Evolutionary conservation across 163 green algal genomes (phyloP), one percentile per base, ranked within the genome.

Genomic region (Scenedesmus sp.): DNA sequence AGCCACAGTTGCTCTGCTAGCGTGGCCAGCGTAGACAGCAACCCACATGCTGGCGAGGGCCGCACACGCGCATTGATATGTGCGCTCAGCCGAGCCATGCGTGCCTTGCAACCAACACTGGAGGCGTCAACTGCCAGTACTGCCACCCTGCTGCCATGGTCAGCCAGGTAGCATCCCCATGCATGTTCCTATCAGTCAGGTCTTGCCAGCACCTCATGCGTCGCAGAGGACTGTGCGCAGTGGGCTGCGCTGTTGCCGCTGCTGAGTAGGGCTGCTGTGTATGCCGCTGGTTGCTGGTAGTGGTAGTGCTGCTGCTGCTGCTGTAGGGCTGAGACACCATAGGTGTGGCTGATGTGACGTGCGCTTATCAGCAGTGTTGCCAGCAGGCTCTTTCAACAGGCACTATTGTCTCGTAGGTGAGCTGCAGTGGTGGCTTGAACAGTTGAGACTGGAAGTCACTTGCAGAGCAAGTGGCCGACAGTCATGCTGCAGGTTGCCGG

Each of bases 51-150:
- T 33, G 88, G 88, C 37, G 90, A 93, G 26, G 95, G 92, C 59
- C 95, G 85, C 73, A 97, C 95, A 79, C 89, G 97, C 3, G 95
- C 95, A 16, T 83, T 78, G 5, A 81, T 22, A 76, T 92, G 65
- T 24, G 30, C 56, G 33, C 91, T 93, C 12, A 97, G 92, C 13
- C 85, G 51, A 3, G 93, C 30, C 95, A 97, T 97, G 44, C 95
- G 92, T 20, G 95, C 97, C 92, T 97, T 97, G 85, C 97, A 95
- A 1, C 95, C 95, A 4, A 86, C 35, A 20, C 89, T 95, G 70
- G 90, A 95, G 18, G 95, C 95, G 85, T 97, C 95, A 1, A 97
- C 89, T 9, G 95, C 95, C 65, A 97, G 90, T 59, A 97, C 95
- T 16, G 95, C 95, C 44, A 97, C 94, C 49, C 86, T 85, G 24